Evolutionary conservation across 108 stramenopile genomes (phyloP).

Genomic region (Cyclotella kingstonii): DNA sequence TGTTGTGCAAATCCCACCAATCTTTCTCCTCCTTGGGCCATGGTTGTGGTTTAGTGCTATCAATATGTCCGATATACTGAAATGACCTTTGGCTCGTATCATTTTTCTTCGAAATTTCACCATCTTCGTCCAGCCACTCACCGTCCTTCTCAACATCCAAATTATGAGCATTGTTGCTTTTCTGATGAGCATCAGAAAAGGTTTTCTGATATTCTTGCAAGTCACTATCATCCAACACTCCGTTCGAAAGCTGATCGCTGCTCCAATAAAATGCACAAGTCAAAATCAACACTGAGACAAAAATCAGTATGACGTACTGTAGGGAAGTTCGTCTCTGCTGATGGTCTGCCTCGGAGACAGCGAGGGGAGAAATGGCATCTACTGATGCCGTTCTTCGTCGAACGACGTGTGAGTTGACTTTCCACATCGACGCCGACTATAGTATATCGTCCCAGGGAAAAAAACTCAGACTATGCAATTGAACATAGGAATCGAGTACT

Average conservation of each 20-base stretch:
- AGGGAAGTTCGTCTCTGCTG: background rate
- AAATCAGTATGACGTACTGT: background rate
- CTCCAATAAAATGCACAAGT: slow-evolving; percentile 1
- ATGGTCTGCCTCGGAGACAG: no score
- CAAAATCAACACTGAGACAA: background rate
- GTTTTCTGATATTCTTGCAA: no score
- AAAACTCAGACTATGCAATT: no score
- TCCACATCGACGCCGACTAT: no score
- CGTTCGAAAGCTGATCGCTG: background rate
- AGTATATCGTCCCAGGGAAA: no score
- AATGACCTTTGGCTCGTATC: slow-evolving; percentile 2
- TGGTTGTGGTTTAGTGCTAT: slow-evolving; percentile 20
- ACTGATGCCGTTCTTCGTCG: no score
- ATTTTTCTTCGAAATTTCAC: background rate
- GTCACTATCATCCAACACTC: background rate
- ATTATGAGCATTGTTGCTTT: no score
- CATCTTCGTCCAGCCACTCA: background rate
- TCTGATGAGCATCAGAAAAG: no score
- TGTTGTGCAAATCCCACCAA: slow-evolving; percentile 27
- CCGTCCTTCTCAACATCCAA: background rate
- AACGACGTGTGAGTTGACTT: no score
- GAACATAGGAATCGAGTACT: no score
- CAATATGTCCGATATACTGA: slow-evolving; percentile 32
- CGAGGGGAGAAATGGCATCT: no score
- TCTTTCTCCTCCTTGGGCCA: slow-evolving; percentile 38